A percentile compares a stretch with the other conserved stretches of the same genome.
phyloP scores from a whole-genome alignment of 306 rosid species.

The Vigna angularis region DNA sequence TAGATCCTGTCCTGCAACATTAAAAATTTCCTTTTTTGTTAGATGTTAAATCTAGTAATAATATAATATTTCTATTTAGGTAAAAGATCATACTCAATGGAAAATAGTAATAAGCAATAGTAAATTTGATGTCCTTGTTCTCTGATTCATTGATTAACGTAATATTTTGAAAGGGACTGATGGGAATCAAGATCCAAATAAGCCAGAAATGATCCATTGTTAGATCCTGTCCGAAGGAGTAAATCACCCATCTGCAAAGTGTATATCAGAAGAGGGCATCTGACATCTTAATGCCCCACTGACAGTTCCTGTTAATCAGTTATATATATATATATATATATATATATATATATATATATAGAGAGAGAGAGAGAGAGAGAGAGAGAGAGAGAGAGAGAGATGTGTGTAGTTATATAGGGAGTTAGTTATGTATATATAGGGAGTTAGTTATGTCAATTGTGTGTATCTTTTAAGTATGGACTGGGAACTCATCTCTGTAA shows the following conservation, averaged over 20 bases:
- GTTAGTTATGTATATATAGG: neutral
- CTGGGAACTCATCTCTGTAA: neutral
- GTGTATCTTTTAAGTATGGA: neutral
- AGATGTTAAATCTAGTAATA: neutral
- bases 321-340: no score
- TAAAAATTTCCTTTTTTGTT: neutral
- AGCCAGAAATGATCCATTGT: neutral
- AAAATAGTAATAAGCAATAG: constrained; percentile 25
- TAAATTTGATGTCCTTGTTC: constrained; percentile 12
- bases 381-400: no score
- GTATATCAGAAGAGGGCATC: neutral
- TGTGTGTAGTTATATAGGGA: neutral
- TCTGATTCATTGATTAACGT: neutral
- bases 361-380: no score
- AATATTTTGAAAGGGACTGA: constrained; percentile 10
- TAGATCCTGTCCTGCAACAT: constrained; percentile 14
- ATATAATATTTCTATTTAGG: constrained; percentile 5
- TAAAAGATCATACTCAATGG: neutral
- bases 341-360: no score
- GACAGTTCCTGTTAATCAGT: neutral
- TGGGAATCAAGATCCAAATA: neutral
- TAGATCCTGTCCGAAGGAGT: neutral
- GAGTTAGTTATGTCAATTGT: neutral
- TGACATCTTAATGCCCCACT: neutral
- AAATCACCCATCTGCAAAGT: neutral